Evolutionary conservation across 345 rosid genomes (phyloP).

Genomic region (Noccaea caerulescens): DNA sequence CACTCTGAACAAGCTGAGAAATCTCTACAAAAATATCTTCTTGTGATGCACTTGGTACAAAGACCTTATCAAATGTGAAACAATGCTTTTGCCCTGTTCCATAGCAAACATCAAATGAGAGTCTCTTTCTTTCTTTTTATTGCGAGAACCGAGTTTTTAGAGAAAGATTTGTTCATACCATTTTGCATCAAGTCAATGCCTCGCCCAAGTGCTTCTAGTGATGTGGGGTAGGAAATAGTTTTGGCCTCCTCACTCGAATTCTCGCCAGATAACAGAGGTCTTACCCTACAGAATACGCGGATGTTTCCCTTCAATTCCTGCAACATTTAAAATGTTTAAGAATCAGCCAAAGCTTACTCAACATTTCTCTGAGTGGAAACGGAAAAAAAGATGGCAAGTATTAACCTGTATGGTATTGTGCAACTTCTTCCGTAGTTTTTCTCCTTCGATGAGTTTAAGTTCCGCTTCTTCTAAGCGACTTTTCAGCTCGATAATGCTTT

Average conservation of each 20-base stretch:
- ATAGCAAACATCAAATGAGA: slow-evolving; percentile 28
- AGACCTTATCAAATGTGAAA: slow-evolving; percentile 89
- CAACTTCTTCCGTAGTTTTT: slow-evolving; percentile 86
- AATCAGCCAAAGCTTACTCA: slow-evolving; percentile 8
- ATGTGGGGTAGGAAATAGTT: slow-evolving; percentile 70
- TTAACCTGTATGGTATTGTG: slow-evolving; percentile 94
- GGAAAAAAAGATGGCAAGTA: background rate
- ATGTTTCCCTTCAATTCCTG: slow-evolving; percentile 98
- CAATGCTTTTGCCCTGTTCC: slow-evolving; percentile 77
- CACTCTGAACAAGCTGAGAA: slow-evolving; percentile 98
- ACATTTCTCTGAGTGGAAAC: background rate
- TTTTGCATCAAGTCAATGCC: slow-evolving; percentile 80
- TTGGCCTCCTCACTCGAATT: slow-evolving; percentile 60
- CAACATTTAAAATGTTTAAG: slow-evolving; percentile 32
- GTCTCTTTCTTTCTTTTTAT: slow-evolving; percentile 8
- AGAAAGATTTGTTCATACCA: slow-evolving; percentile 50
- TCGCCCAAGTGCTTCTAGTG: slow-evolving; percentile 76
- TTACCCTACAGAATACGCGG: slow-evolving; percentile 95
- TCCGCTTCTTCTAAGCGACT: slow-evolving; percentile 78
- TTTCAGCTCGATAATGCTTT: slow-evolving; percentile 63
- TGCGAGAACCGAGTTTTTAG: background rate
- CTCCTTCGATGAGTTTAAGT: slow-evolving; percentile 86
- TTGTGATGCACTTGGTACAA: slow-evolving; percentile 77
- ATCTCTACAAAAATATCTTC: slow-evolving; percentile 92
- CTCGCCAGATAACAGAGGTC: slow-evolving; percentile 81